These are phyloP conservation scores for Dryas octopetala DNA, from an alignment of 306 rosid genomes.

Conservation along the genomic window DNA sequence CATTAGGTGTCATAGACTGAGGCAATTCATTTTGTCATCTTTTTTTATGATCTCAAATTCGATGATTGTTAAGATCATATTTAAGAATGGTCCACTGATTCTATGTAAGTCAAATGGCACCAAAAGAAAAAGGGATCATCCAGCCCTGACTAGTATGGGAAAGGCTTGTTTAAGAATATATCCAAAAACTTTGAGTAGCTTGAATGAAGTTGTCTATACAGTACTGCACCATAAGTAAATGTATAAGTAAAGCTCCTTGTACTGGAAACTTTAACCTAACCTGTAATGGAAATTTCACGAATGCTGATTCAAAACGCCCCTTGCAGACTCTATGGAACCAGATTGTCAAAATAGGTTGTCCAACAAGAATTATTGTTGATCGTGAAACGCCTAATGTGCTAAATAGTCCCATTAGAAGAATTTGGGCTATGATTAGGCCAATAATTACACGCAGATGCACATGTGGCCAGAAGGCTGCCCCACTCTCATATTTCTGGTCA, in stretches of 20 bases:
- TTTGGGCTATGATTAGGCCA: conserved; percentile 68
- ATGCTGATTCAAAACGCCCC: conserved; percentile 91
- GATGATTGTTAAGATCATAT: too few species aligned
- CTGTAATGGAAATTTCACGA: conserved; percentile 67
- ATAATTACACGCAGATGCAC: conserved; percentile 67
- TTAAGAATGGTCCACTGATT: too few species aligned
- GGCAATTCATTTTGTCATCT: too few species aligned
- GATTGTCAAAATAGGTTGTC: conserved; percentile 69
- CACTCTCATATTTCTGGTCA: conserved; percentile 82
- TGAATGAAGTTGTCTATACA: neutral
- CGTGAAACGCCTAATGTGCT: conserved; percentile 59
- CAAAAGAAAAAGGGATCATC: too few species aligned
- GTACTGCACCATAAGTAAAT: neutral
- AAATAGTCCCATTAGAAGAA: conserved; percentile 75
- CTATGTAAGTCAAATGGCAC: too few species aligned
- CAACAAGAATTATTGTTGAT: conserved; percentile 53
- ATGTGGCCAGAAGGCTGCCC: conserved; percentile 90
- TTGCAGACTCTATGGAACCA: conserved; percentile 77
- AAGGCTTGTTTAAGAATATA: neutral
- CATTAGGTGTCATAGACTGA: too few species aligned
- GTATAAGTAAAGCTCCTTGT: neutral
- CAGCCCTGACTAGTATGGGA: neutral
- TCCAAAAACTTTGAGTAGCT: neutral
- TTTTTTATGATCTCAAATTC: too few species aligned
- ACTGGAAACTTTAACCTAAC: conserved; percentile 34